Base-by-base conservation (phyloP, 2,329 filamentous ascomycete genomes). In the Aureobasidium mangrovei region DNA sequence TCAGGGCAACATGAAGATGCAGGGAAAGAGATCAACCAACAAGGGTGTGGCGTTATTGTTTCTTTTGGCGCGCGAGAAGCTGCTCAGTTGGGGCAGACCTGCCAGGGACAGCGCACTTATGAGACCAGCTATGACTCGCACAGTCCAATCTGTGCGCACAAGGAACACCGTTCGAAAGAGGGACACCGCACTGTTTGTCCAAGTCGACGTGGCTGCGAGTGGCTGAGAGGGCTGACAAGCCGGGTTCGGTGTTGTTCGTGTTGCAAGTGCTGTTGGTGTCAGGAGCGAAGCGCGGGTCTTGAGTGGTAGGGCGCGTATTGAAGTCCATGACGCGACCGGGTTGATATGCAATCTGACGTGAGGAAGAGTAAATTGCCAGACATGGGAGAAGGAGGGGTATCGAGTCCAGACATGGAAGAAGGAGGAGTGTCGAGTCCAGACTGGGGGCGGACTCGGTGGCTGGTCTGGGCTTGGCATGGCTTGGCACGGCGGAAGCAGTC, bases 71-170 rank as follows among this genome's bases (percentile, higher is more conserved):
- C 24, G 36, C 47, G 7, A 51, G 24, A 26, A 51, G 36, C 12
- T 51, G 38, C 18, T 51, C 47, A 41, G 42, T 18, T 10, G 47
- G 47, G 18, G 47, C 47, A 35, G 18, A 41, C 24, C 47, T 51
- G 47, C 47, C 47, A 28, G 47, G 47, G 5, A 51, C 47, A 7
- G 8, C 12, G n/a, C 39, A 29, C 38, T 51, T 51, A 7, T 41
- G 29, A 4, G 7, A 4, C 4, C 41, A 7, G 7, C 18, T 51
- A 8, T 51, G 47, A 8, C 28, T 27, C 5, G 5, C 18, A 18
- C 47, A 51, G 4, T 28, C 18, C 10, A 51, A 29, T 5, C 38
- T n/a, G 18, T 28, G n/a, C 33, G 47, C n/a, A 33, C 47, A 51
- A 2, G 47, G 47, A 24, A 51, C 38, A 7, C 47, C 47, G 38